phyloP scores from a whole-genome alignment of 164 flowering plant genomes.

The Umbilicus rupestris region DNA sequence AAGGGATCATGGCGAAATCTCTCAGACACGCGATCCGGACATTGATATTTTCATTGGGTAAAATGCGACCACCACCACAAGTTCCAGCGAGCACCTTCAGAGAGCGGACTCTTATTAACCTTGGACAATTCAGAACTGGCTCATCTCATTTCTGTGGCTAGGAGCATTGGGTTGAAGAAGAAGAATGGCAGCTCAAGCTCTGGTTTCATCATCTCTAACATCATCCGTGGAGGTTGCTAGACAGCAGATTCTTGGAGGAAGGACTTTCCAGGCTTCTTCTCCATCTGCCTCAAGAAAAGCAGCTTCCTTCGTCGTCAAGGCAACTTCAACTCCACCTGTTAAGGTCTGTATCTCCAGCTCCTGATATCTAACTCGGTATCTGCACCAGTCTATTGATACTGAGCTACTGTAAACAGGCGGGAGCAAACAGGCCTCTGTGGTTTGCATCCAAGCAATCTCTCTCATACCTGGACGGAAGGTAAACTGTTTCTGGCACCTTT shows the following conservation, averaged over 20 bases:
- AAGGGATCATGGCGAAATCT: constrained; percentile 33
- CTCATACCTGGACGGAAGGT: constrained; percentile 96
- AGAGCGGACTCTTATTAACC: background rate
- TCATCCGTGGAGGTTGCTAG: constrained; percentile 63
- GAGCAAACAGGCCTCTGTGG: constrained; percentile 84
- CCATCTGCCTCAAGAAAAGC: constrained; percentile 25
- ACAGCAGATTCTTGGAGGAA: constrained; percentile 43
- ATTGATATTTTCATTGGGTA: background rate
- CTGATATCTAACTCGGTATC: background rate
- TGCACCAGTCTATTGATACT: background rate
- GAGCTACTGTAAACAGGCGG: constrained; percentile 45
- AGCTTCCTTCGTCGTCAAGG: constrained; percentile 57
- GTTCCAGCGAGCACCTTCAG: constrained; percentile 13
- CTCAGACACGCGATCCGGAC: background rate
- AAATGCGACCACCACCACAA: constrained; percentile 3
- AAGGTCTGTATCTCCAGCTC: constrained; percentile 34
- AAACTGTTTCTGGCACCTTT: constrained; percentile 11
- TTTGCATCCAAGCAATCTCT: constrained; percentile 95
- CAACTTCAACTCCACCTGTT: constrained; percentile 78
- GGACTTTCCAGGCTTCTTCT: constrained; percentile 26
- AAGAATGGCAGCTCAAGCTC: constrained; percentile 66
- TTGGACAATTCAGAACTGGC: background rate
- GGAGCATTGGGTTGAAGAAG: background rate
- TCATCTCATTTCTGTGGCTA: background rate
- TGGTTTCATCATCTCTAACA: constrained; percentile 64